Evolutionary conservation across 2,329 filamentous ascomycete genomes (phyloP), one percentile per base, ranked within the genome.

Genomic region (Fusarium verrucosum): DNA sequence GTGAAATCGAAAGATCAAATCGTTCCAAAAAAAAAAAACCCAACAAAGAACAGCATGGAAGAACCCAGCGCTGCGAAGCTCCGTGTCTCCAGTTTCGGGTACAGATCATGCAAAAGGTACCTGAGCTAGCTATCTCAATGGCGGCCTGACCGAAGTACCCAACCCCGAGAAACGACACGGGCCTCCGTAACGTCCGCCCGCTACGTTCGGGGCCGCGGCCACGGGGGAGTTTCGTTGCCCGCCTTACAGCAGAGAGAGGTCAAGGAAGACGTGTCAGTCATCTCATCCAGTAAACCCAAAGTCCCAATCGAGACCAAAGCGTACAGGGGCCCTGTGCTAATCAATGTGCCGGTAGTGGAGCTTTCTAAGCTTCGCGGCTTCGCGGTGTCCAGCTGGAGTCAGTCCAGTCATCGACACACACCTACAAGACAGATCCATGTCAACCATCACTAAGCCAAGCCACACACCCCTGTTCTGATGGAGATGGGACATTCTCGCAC

Each of bases 341-440:
- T 66, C 46, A 36, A 56, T 36, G 25, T 54, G 58, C 44, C 45
- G 50, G 53, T 49, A 49, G 35, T 33, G 51, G 41, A 43, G 30
- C 53, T 51, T 36, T 58, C 53, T 58, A 58, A 58, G 56, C 56
- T 58, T 65, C 64, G 63, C 63, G 64, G 59, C 64, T 62, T 67
- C 64, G 65, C 56, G 65, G 57, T 51, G 51, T 62, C 37, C 30
- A 55, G 51, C n/a, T n/a, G n/a, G 63, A 65, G 64, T 66, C 64
- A 66, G n/a, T 57, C 64, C 60, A n/a, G n/a, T n/a, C n/a, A 50
- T 50, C 43, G 44, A 40, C 49, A 49, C 45, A 46, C 62, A 38
- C 46, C 35, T 43, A 23, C 38, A 30, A n/a, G 28, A 50, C 53
- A 32, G 8, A 36, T 28, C 59, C 49, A 25, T 55, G 50, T 49